Percentiles rank a stretch among this genome's conserved stretches.
Evolutionary conservation across 352 stramenopile species (phyloP).

Genomic region (Globisporangium nagaii): DNA sequence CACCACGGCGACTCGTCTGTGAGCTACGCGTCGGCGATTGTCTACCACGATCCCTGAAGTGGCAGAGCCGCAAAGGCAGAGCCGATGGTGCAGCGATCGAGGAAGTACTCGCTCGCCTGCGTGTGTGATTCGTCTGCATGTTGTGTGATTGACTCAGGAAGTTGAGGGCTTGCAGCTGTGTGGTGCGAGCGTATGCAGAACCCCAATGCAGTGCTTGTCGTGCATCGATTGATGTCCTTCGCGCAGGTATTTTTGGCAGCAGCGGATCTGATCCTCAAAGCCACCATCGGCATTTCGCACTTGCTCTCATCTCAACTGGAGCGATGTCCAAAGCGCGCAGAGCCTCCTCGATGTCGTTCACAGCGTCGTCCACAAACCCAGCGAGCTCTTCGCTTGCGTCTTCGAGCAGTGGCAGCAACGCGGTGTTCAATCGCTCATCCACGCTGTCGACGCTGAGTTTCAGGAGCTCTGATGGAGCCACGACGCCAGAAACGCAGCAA

Average conservation of each 20-base stretch:
- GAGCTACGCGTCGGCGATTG: constrained; percentile 93
- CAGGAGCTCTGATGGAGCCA: background rate
- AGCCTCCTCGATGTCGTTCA: background rate
- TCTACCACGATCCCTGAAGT: constrained; percentile 44
- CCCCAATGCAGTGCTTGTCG: no score
- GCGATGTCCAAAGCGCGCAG: background rate
- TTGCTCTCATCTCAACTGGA: no score
- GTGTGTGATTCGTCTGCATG: background rate
- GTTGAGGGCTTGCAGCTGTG: no score
- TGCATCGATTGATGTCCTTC: no score
- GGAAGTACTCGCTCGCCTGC: no score
- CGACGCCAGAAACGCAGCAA: background rate
- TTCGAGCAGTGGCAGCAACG: background rate
- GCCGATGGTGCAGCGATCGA: no score
- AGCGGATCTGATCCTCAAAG: background rate
- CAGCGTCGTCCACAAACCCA: background rate
- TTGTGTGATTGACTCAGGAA: background rate
- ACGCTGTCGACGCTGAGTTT: constrained; percentile 1
- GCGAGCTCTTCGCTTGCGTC: background rate
- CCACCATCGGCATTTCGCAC: background rate
- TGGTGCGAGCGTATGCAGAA: no score
- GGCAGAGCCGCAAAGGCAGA: no score
- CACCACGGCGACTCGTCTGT: constrained; percentile 88
- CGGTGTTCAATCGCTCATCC: background rate
- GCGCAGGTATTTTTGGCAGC: constrained; percentile 1